These are phyloP conservation scores for Fusarium tuaranense DNA, from an alignment of 2,329 filamentous ascomycete species.

Conservation along the genomic window DNA sequence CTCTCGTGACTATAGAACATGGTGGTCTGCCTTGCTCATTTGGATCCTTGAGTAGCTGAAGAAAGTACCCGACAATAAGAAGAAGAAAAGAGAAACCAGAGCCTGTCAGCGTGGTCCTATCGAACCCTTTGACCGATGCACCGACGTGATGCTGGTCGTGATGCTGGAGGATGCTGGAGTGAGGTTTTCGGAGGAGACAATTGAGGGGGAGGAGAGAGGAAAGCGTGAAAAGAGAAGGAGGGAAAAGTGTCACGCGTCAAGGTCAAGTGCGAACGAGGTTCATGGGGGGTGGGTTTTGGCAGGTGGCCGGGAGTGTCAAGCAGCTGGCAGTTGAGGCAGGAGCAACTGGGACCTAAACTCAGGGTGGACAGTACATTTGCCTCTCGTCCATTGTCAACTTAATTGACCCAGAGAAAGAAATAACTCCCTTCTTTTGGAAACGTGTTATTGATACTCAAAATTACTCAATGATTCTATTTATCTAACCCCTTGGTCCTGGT, in stretches of 20 bases:
- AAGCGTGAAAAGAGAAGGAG: neutral
- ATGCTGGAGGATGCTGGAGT: conserved; percentile 20
- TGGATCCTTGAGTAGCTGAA: neutral
- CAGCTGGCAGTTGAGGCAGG: conserved; percentile 31
- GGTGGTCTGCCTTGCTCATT: conserved; percentile 11
- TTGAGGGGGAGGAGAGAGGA: conserved; percentile 7
- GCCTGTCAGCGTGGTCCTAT: neutral
- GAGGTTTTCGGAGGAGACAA: conserved; percentile 10
- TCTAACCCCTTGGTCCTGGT: neutral
- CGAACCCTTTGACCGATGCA: neutral
- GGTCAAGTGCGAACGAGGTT: neutral
- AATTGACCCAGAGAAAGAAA: neutral
- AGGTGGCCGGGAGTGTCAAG: conserved; percentile 32
- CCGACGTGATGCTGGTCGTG: conserved; percentile 5
- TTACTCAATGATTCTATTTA: neutral
- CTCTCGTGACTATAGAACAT: conserved; percentile 99
- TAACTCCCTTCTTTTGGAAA: neutral
- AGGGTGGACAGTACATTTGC: neutral
- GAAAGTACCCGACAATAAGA: neutral
- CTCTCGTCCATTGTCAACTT: neutral
- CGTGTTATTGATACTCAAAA: neutral
- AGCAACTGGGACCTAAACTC: conserved; percentile 4
- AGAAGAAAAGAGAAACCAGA: neutral
- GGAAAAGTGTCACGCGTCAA: conserved; percentile 11
- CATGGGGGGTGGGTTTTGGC: conserved; percentile 2